Evolutionary conservation across 2,329 filamentous ascomycete genomes (phyloP), one percentile per base, ranked within the genome.

Genomic region (Calycina herbarum): DNA sequence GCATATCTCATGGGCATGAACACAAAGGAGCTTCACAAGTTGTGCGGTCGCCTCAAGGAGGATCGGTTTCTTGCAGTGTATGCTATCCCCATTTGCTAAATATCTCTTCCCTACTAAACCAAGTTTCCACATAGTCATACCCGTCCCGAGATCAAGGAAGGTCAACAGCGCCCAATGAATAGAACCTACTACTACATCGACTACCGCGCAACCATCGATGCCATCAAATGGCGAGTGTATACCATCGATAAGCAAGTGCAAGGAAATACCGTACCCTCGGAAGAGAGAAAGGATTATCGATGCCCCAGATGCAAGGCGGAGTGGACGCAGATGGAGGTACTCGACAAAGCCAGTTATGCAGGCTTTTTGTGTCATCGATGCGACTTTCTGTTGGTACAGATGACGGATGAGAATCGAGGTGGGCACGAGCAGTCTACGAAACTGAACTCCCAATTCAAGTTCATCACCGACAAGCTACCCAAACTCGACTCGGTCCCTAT

Each of bases 101-200:
- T 48, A 35, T 45, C 45, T 24, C 20, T 51, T 15, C 24, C 42
- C 40, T 66, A 24, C 42, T 7, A 27, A 33, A 40, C 57, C 54
- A n/a, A 64, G 24, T 51, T 20, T 38, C 35, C 17, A 45, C 42
- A 64, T 74, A 92, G 85, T 73, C 89, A 89, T 77, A 88, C 89
- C 38, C 89, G 93, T 67, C 86, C 89, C 60, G 93, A 97, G 76
- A 81, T 91, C 64, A 89, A 89, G 70, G 91, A 94, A 75, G 92
- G 92, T 61, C 91, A 93, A 66, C 89, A 91, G 65, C 89, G 93
- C 62, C 90, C 92, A 5, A 89, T 91, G 71, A 93, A 90, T 76
- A 87, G 92, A 73, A 96, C 94, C 68, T 99, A 97, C 83, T 99
- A 96, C 81, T 99, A 92, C 79, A 94, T 99, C 76, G 94, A 97